A percentile compares a stretch with the other conserved stretches of the same genome.
phyloP scores from a whole-genome alignment of 129 eudicot genomes.

The Erigeron canadensis region DNA sequence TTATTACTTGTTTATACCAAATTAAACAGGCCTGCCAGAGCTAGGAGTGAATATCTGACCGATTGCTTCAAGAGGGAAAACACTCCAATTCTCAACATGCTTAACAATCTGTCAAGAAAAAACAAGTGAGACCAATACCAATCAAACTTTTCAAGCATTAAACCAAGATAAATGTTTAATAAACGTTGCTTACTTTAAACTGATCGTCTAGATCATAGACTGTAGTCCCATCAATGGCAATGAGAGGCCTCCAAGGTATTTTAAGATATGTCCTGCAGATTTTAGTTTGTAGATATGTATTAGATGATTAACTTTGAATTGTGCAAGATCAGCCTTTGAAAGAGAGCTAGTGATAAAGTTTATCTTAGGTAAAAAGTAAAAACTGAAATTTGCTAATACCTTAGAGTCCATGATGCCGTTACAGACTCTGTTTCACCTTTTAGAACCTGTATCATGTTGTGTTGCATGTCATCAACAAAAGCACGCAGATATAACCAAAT shows the following conservation, averaged over 20 bases:
- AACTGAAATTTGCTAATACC: constrained; percentile 37
- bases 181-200: constrained; percentile 42
- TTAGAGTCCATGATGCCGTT: constrained; percentile 74
- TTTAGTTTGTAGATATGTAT: constrained; percentile 2
- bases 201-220: constrained; percentile 61
- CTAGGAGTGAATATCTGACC: constrained; percentile 80
- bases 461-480: constrained; percentile 9
- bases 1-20: constrained; percentile 17
- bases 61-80: constrained; percentile 85
- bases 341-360: not conserved
- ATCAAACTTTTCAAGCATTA: not conserved
- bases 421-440: constrained; percentile 41
- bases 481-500: not conserved
- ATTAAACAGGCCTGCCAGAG: constrained; percentile 16
- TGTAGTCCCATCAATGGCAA: constrained; percentile 71
- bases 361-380: not conserved
- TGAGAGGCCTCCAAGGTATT: constrained; percentile 93
- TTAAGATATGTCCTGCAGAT: constrained; percentile 79
- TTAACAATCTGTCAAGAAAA: constrained; percentile 55
- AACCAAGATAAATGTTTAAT: not conserved
- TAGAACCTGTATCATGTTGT: constrained; percentile 46
- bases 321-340: not conserved
- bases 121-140: constrained; percentile 13
- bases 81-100: constrained; percentile 90
- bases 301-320: not conserved